Conservation (phyloP, 169 alveolate genomes). For the Babesia ovata region DNA sequence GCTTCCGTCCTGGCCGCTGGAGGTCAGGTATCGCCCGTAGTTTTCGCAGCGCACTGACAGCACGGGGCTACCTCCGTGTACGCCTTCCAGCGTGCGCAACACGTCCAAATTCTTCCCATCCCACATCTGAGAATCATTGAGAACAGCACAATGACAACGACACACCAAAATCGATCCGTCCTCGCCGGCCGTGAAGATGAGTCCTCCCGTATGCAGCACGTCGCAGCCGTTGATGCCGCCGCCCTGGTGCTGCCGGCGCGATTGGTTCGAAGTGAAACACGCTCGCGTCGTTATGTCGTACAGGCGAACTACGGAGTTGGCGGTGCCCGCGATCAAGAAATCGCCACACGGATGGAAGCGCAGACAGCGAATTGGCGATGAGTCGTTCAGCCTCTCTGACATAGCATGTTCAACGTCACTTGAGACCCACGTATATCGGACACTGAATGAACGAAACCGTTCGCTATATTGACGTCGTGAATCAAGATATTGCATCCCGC, state of each 20-base stretch:
- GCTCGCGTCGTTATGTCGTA: constrained; percentile 70
- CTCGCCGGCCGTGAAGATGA: constrained; percentile 66
- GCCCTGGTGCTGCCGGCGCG: constrained; percentile 64
- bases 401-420: not conserved
- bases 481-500: constrained; percentile 59
- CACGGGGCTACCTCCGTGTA: constrained; percentile 70
- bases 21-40: constrained; percentile 57
- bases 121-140: constrained; percentile 34
- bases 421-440: constrained; percentile 50
- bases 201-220: constrained; percentile 44
- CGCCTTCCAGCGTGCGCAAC: constrained; percentile 53
- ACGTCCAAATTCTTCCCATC: constrained; percentile 73
- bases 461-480: constrained; percentile 57
- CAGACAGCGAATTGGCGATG: constrained; percentile 57
- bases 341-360: constrained; percentile 81
- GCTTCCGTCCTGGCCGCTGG: constrained; percentile 76
- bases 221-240: constrained; percentile 69
- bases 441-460: constrained; percentile 55
- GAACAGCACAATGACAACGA: not conserved
- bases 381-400: constrained; percentile 32
- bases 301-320: constrained; percentile 67
- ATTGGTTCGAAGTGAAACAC: constrained; percentile 62
- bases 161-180: constrained; percentile 59
- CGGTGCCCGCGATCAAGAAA: constrained; percentile 73
- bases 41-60: constrained; percentile 65